A percentile compares a stretch with the other conserved stretches of the same genome.
phyloP scores from a whole-genome alignment of 2,329 filamentous ascomycete species.

The Cladosporium sp. region DNA sequence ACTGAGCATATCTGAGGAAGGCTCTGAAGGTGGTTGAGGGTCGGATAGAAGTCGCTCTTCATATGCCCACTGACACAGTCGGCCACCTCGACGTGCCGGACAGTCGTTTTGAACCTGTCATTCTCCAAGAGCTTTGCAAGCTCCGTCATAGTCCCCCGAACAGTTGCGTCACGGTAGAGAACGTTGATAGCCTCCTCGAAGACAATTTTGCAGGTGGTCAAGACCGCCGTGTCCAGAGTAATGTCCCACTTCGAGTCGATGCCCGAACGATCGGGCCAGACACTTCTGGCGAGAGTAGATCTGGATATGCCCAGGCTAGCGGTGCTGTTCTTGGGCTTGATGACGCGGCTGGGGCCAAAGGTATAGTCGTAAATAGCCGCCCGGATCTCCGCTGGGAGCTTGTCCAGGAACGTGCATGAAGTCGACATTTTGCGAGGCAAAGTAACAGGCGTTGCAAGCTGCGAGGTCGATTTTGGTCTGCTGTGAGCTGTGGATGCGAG shows the following conservation, averaged over 20 bases:
- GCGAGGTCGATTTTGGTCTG: too few relatives aligned
- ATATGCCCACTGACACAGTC: not conserved
- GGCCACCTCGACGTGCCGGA: not conserved
- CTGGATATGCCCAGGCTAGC: not conserved
- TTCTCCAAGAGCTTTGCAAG: not conserved
- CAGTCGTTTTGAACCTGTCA: not conserved
- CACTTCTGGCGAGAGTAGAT: too few relatives aligned
- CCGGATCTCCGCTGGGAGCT: conserved; percentile 1
- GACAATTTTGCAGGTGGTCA: conserved; percentile 12
- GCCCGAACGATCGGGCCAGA: too few relatives aligned
- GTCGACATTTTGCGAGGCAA: not conserved
- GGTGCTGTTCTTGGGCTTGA: not conserved
- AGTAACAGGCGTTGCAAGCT: too few relatives aligned
- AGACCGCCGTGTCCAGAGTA: not conserved
- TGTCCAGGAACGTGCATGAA: not conserved
- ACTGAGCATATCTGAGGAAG: conserved; percentile 8
- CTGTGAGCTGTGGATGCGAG: too few relatives aligned
- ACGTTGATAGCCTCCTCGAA: conserved; percentile 11
- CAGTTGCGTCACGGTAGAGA: conserved; percentile 12
- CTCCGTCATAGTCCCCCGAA: not conserved
- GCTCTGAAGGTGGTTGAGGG: not conserved
- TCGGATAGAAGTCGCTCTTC: not conserved
- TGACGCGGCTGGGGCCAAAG: not conserved
- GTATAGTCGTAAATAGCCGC: not conserved
- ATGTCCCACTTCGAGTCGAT: not conserved